A percentile compares a stretch with the other conserved stretches of the same genome.
Evolutionary conservation across 306 rosid species (phyloP).

Genomic region (Sicyos baderoa): DNA sequence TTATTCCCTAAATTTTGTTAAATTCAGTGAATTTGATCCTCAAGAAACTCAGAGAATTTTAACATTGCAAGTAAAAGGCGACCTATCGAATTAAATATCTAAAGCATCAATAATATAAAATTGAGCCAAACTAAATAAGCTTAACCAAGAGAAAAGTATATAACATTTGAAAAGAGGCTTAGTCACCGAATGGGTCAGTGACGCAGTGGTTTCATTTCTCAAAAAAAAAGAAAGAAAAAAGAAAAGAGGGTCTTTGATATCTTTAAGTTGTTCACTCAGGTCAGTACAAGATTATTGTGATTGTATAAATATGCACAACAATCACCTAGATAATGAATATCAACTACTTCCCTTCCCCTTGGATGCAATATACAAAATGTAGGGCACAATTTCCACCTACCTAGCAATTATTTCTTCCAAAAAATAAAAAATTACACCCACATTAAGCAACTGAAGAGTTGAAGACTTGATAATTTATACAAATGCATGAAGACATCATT

Average conservation of each 20-base stretch:
- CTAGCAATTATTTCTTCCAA: no score
- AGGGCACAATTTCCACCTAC: background rate
- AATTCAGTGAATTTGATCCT: no score
- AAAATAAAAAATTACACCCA: background rate
- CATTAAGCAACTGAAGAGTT: constrained; percentile 12
- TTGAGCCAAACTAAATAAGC: no score
- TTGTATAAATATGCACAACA: constrained; percentile 13
- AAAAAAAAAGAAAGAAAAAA: no score
- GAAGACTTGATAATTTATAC: constrained; percentile 5
- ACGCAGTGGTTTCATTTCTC: no score
- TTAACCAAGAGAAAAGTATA: background rate
- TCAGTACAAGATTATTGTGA: constrained; percentile 7
- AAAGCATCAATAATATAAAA: no score
- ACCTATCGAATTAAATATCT: no score
- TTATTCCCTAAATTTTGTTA: no score
- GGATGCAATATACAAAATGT: constrained; percentile 7
- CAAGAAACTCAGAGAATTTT: no score
- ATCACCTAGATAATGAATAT: background rate
- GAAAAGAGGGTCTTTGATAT: constrained; percentile 6
- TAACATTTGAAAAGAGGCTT: background rate
- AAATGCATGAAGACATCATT: constrained; percentile 11
- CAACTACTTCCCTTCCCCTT: background rate
- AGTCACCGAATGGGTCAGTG: no score
- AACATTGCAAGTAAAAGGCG: no score
- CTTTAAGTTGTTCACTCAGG: background rate